Percentiles rank a stretch among this genome's conserved stretches.
Evolutionary conservation across 768 basidiomycete species (phyloP).

Genomic region (Termitomyces bulborhizus): DNA sequence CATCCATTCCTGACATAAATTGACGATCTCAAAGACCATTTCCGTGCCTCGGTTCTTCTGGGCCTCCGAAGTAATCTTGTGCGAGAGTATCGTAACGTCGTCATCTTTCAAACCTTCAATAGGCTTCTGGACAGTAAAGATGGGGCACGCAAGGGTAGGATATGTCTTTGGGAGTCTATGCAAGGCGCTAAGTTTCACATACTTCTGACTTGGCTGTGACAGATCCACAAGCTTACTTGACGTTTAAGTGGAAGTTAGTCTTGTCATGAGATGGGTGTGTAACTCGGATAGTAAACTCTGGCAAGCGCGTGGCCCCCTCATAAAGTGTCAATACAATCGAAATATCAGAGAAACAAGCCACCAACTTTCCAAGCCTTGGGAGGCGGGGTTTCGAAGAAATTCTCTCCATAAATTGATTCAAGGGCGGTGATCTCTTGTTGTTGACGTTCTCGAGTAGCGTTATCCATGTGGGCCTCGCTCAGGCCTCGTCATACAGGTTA

Average conservation of each 20-base stretch:
- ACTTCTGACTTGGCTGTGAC: not conserved
- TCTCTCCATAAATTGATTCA: conserved; percentile 73
- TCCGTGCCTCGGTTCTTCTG: conserved; percentile 62
- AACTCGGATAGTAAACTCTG: conserved; percentile 73
- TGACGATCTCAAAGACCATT: conserved; percentile 78
- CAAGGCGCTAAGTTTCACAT: not conserved
- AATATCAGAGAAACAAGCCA: conserved; percentile 1
- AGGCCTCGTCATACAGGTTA: conserved; percentile 16
- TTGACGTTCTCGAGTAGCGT: conserved; percentile 58
- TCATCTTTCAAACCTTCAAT: conserved; percentile 50
- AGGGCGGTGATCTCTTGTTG: conserved; percentile 69
- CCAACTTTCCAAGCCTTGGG: conserved; percentile 81
- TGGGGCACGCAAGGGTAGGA: conserved; percentile 63
- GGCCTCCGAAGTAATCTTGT: conserved; percentile 58
- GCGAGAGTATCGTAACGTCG: conserved; percentile 51
- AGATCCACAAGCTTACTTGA: conserved; percentile 44
- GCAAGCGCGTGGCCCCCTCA: conserved; percentile 62
- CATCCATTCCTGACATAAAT: conserved; percentile 69
- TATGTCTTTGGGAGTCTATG: conserved; percentile 77
- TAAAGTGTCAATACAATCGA: conserved; percentile 2
- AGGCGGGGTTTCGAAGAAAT: conserved; percentile 68
- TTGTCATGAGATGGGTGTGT: conserved; percentile 57
- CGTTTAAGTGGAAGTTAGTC: conserved; percentile 61
- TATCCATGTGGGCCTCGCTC: conserved; percentile 48
- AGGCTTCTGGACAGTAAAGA: conserved; percentile 64